Base-by-base conservation (phyloP, 257 asterid genomes). In the Fraxinus excelsior region DNA sequence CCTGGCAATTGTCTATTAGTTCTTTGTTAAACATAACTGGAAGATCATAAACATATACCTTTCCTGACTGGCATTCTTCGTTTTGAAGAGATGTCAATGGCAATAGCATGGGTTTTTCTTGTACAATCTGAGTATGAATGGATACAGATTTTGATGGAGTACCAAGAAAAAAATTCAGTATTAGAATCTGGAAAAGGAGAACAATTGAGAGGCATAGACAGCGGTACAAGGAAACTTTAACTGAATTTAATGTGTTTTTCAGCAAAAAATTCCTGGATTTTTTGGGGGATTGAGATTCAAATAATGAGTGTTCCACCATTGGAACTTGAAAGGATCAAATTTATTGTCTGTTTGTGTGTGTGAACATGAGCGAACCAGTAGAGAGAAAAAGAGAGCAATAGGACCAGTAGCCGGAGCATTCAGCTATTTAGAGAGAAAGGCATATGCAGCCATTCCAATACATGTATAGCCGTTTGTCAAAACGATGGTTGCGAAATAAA, bases 41-140 rank as follows among this genome's bases (percentile, higher is more conserved):
- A 28, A 90, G 93, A 4, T 92, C 86, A 70, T 92, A 90, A 1
- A 90, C 91, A 71, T 84, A 90, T 0, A 92, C 87, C 72, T 5
- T 35, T 2, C 91, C 91, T 34, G 78, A 16, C 12, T 70, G 19
- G 80, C 89, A 87, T 3, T 1, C 46, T 10, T 42, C 11, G 25
- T 72, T 2, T 2, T 38, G 16, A 9, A 18, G 44, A 23, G 37
- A 64, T 14, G 65, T 58, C 25, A 23, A 18, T 18, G 25, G 25
- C 25, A 3, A 70, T 1, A 12, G 9, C 23, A 7, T 21, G 4
- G 28, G 29, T 8, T 73, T 26, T 5, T 26, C 38, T 7, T 60
- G 64, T 0, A 35, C 5, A 8, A 28, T 18, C 23, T 56, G 80
- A 62, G 32, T 26, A 25, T 10, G 53, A 56, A 71, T 21, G 10